Base-by-base conservation (phyloP, 78 protist genomes). In the Pigoraptor vietnamica region DNA sequence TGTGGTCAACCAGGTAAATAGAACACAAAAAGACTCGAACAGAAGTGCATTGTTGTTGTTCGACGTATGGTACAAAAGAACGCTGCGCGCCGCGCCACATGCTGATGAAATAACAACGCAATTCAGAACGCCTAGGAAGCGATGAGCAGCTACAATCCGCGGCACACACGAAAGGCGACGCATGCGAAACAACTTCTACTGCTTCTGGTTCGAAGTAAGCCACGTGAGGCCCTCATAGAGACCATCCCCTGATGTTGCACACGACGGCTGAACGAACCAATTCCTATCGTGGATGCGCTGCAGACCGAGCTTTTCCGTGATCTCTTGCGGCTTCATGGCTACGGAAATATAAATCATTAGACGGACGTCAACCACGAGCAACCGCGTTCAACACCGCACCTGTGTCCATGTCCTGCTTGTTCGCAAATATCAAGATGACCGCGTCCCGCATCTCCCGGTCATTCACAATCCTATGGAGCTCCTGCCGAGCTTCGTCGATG, bases 391-490 rank as follows among this genome's bases (percentile, higher is more conserved):
- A 23, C 67, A 88, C 21, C 33, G 32, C n/a, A n/a, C 95, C 95
- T 48, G 91, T 88, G 39, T 94, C 95, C 88, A 95, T 24, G 36
- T 95, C 97, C 90, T 94, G 98, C 94, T 97, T 97, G 95, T 97
- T 97, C 79, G 98, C 98, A 32, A 96, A 94, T 39, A 97, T 93
- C 23, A 97, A 95, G 2, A 97, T 91, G 29, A 86, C 86, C 1
- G 94, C 93, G 35, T 95, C 97, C n/a, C 87, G 39, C 39, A 96
- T 93, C 90, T 95, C 96, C 25, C 94, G 94, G 84, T 96, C 98
- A 87, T 48, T 90, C 82, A 97, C 79, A 92, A 96, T 92, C n/a
- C 89, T 37, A 82, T 94, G 97, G 23, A 93, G 93, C 93, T 94
- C 96, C 24, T 92, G 93, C 24, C 93, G 90, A 0, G 97, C 94